Conservation (phyloP, 495 filamentous ascomycete genomes). For the Trichoderma virens region DNA sequence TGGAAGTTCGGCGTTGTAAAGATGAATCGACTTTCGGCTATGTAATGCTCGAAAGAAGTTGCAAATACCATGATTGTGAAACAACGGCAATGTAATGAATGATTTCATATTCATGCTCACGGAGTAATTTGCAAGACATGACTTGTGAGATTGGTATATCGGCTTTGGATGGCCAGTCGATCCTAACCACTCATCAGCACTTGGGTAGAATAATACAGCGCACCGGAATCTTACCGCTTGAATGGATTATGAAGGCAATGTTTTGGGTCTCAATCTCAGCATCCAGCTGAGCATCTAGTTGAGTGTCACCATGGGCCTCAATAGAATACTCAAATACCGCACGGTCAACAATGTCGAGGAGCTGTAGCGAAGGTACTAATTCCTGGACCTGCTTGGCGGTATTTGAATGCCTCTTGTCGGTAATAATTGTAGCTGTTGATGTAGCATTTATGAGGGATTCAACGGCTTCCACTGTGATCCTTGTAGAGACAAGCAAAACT, state of each 20-base stretch:
- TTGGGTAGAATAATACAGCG: neutral
- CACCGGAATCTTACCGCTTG: conserved; percentile 14
- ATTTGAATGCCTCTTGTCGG: conserved; percentile 19
- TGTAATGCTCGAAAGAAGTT: conserved; percentile 41
- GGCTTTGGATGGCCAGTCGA: conserved; percentile 53
- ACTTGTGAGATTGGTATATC: conserved; percentile 23
- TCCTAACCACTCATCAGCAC: conserved; percentile 18
- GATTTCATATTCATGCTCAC: conserved; percentile 18
- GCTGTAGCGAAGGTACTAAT: conserved; percentile 12
- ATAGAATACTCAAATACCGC: conserved; percentile 13
- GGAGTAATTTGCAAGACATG: conserved; percentile 23
- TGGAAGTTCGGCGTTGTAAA: conserved; percentile 39
- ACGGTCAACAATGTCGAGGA: conserved; percentile 14
- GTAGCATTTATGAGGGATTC: conserved; percentile 33
- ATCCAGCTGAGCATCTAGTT: conserved; percentile 11
- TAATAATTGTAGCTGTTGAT: conserved; percentile 26
- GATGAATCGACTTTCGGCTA: conserved; percentile 28
- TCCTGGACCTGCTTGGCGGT: conserved; percentile 20
- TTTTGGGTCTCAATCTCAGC: conserved; percentile 19
- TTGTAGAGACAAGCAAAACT: conserved; percentile 38
- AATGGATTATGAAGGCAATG: conserved; percentile 35
- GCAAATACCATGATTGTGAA: conserved; percentile 38
- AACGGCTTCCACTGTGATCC: conserved; percentile 37
- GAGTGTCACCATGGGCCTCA: conserved; percentile 11
- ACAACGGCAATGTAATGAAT: conserved; percentile 23